Evolutionary conservation across 208 protist species (phyloP), one percentile per base, ranked within the genome.

Genomic region (Phytomonas serpens): DNA sequence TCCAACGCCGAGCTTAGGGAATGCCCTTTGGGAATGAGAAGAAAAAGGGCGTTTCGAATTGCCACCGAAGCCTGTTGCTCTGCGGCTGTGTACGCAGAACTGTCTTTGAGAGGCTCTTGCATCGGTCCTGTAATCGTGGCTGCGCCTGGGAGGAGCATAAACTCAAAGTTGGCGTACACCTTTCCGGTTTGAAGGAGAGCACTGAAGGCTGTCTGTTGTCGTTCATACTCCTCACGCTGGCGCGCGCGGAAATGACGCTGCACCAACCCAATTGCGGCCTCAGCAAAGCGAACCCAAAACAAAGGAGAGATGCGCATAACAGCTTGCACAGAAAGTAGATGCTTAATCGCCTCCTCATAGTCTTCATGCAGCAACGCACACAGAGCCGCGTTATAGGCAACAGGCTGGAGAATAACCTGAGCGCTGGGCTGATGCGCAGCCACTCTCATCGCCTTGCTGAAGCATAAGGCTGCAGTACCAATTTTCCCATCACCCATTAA

Each of bases 331-430:
- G 77, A 68, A n/a, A 93, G 75, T 67, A 95, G 85, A 74, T 86
- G 76, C 30, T 81, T 65, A 65, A 93, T 82, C 32, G 91, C 91
- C 31, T 79, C 84, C 14, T 89, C 83, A 75, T 87, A 88, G 74
- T 93, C 86, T 52, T 84, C 86, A 51, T 86, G 84, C 19, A 93
- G 77, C 57, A 94, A 76, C n/a, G 84, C 86, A 72, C 89, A 96
- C 42, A 96, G 80, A 4, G 81, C 92, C 32, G 85, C 78, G 77
- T 96, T 96, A 84, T 94, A 96, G 30, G 80, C 74, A 47, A 96
- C 83, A 14, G 85, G 76, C 0, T 75, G 70, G n/a, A 80, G 75
- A 38, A 82, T 63, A 65, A 83, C 74, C 40, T 80, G 69, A 13
- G 71, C 51, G 61, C 82, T 75, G 19, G 72, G 40, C 61, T 74